phyloP scores from a whole-genome alignment of 225 moss, liverwort and hornwort genomes.

The Bryoerythrophyllum caledonicum region DNA sequence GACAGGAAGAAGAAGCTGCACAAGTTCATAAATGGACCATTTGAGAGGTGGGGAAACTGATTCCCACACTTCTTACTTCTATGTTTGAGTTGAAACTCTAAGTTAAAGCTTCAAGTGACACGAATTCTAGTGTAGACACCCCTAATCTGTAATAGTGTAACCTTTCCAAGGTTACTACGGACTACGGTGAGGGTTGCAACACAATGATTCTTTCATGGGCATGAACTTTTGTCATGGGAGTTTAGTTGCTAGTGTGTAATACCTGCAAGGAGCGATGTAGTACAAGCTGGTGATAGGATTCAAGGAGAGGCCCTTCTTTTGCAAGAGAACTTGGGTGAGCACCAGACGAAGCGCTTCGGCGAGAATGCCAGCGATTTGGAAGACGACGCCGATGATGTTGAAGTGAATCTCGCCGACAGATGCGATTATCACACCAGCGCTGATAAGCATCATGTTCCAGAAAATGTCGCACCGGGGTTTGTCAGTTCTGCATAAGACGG shows the following conservation, averaged over 20 bases:
- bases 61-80: too few species aligned
- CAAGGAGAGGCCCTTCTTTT: constrained; percentile 35
- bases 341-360: constrained; percentile 43
- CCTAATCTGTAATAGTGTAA: too few species aligned
- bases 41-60: too few species aligned
- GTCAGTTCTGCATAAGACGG: constrained; percentile 28
- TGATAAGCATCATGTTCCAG: constrained; percentile 40
- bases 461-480: constrained; percentile 33
- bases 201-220: too few species aligned
- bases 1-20: constrained; percentile 39
- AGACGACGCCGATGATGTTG: constrained; percentile 28
- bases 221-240: background rate
- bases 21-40: background rate
- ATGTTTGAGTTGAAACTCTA: too few species aligned
- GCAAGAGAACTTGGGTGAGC: constrained; percentile 33
- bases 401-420: constrained; percentile 36
- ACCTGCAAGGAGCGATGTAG: constrained; percentile 43
- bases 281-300: constrained; percentile 40
- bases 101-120: too few species aligned
- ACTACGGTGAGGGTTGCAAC: too few species aligned
- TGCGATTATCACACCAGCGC: constrained; percentile 29
- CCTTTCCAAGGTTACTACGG: too few species aligned
- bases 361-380: constrained; percentile 35
- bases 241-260: background rate
- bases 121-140: too few species aligned